Base-by-base conservation (phyloP, 139 green algal species). In the Chlamydomonas sp. region DNA sequence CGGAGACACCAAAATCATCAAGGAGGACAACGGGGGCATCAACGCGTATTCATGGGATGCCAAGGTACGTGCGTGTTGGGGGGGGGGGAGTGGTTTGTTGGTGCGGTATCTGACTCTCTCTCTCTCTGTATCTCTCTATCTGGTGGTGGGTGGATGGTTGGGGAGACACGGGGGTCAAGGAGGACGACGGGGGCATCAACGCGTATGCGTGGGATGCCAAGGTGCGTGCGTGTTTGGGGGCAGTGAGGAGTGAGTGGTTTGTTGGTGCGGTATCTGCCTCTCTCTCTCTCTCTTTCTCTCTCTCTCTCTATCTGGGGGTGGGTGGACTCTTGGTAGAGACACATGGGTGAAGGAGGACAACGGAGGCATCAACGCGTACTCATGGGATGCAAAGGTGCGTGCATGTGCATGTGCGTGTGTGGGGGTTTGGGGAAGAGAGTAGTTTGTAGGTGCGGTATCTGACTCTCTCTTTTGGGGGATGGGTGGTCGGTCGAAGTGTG, bases 1-100 rank as follows among this genome's bases (percentile, higher is more conserved):
- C 60, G 77, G 77, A 0, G 73, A 83, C 30, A 75, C 38, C 35
- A 79, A 80, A 63, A 57, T 91, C 22, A 67, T 97, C 1, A 61
- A 75, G 3, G 78, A 69, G 1, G 49, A 35, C 36, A 69, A 79
- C 61, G 87, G 84, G 29, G 70, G 59, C n/a, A 80, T 87, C 1
- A 76, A 88, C 35, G 92, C 85, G 0, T 98, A 97, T 74, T 68
- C 61, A 26, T 98, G 90, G 92, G 84, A 87, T 37, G 70, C 71
- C 69, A 49, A 35, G 59, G 79, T 57, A 67, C 63, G 71, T 68
- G 64, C 16, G 13, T 54, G 20, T 54, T 26, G 20, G n/a, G n/a
- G n/a, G n/a, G n/a, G n/a, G n/a, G n/a, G n/a, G n/a, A n/a, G n/a
- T n/a, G n/a, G n/a, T n/a, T n/a, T n/a, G n/a, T n/a, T n/a, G n/a